A percentile compares a stretch with the other conserved stretches of the same genome.
Conservation (phyloP, 1,139 yeast species). For the Geotrichum klebahnii region DNA sequence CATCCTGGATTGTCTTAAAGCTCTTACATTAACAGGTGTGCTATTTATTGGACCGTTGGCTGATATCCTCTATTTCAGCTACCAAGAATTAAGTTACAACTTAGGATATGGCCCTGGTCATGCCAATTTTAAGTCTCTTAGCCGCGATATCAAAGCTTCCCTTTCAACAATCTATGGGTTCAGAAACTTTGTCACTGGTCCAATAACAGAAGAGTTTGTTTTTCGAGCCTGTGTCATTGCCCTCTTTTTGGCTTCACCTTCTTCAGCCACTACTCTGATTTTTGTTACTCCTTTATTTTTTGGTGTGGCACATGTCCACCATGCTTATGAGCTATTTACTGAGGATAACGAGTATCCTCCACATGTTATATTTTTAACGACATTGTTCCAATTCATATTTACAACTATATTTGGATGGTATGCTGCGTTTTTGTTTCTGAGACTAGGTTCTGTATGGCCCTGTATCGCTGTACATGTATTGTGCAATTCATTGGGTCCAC, state of each 20-base stretch:
- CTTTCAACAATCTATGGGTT: constrained; percentile 48
- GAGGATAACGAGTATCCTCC: constrained; percentile 16
- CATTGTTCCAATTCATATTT: constrained; percentile 59
- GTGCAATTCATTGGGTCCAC: constrained; percentile 81
- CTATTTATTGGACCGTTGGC: constrained; percentile 57
- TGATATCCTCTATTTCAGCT: constrained; percentile 40
- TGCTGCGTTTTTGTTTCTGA: constrained; percentile 57
- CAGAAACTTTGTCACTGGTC: constrained; percentile 72
- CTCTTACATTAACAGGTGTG: constrained; percentile 35
- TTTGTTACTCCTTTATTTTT: constrained; percentile 63
- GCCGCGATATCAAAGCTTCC: constrained; percentile 21
- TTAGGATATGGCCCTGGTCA: constrained; percentile 21
- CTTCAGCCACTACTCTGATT: constrained; percentile 32
- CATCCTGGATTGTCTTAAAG: constrained; percentile 26
- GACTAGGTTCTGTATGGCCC: constrained; percentile 57
- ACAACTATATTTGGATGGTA: constrained; percentile 78
- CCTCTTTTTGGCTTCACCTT: constrained; percentile 39
- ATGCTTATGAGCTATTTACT: constrained; percentile 56
- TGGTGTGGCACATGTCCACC: constrained; percentile 91
- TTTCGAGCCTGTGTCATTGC: constrained; percentile 62
- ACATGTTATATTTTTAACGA: constrained; percentile 40
- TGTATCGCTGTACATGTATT: constrained; percentile 61
- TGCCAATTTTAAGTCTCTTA: constrained; percentile 23
- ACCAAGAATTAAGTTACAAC: constrained; percentile 24
- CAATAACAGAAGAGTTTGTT: constrained; percentile 80